These are phyloP conservation scores for Monilinia polystroma DNA, from an alignment of 2,329 filamentous ascomycete genomes.

Conservation along the genomic window DNA sequence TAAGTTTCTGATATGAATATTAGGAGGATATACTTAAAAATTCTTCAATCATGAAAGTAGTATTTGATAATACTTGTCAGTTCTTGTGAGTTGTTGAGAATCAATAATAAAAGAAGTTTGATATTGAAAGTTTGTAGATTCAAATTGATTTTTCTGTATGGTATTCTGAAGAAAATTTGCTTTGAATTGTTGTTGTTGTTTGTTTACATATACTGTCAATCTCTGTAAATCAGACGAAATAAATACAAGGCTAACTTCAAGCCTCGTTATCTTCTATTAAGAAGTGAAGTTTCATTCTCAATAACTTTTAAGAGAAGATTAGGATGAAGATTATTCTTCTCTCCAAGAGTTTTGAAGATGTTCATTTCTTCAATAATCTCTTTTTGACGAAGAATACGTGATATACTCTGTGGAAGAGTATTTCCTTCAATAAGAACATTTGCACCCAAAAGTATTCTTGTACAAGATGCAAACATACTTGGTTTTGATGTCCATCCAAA, in stretches of 20 bases:
- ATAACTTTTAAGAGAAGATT: not conserved
- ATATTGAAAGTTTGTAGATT: not conserved
- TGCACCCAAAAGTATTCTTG: slow-evolving; percentile 44
- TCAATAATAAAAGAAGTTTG: not conserved
- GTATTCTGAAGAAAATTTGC: not conserved
- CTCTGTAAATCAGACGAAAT: not conserved
- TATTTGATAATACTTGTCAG: not conserved
- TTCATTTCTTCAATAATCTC: slow-evolving; percentile 9
- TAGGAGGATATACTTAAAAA: not conserved
- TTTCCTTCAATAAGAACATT: slow-evolving; percentile 22
- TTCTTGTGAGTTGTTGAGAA: not conserved
- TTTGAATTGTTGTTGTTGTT: not conserved
- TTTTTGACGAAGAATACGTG: not conserved
- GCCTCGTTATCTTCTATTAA: slow-evolving; percentile 13
- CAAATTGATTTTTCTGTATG: not conserved
- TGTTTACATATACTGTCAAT: not conserved
- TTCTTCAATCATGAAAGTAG: not conserved
- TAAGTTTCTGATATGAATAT: not conserved
- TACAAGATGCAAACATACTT: slow-evolving; percentile 62
- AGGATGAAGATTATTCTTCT: slow-evolving; percentile 21
- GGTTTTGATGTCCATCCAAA: slow-evolving; percentile 72
- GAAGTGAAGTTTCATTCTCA: slow-evolving; percentile 12
- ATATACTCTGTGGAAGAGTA: not conserved
- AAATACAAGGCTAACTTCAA: not conserved
- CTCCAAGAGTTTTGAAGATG: slow-evolving; percentile 11